These are phyloP conservation scores for Malassezia sp. DNA, from an alignment of 1,284 basidiomycete genomes.

Conservation along the genomic window DNA sequence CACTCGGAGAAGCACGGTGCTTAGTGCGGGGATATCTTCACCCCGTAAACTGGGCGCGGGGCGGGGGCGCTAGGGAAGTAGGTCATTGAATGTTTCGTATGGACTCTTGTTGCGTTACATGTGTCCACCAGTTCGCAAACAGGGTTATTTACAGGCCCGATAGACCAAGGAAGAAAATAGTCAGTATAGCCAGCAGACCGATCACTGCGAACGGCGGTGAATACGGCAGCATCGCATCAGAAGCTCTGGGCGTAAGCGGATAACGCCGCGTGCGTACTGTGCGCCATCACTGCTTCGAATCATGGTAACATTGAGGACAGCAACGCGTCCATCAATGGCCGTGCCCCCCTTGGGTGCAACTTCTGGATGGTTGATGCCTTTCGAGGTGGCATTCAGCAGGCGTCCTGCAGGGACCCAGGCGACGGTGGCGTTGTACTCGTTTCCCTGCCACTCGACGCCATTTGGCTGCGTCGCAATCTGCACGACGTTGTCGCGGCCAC, in stretches of 20 bases:
- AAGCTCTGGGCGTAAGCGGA: no score
- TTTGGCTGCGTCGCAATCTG: conserved; percentile 37
- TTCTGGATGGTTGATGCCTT: conserved; percentile 58
- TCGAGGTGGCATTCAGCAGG: conserved; percentile 40
- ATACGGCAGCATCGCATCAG: no score
- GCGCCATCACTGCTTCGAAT: conserved; percentile 1
- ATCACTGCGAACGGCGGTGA: no score
- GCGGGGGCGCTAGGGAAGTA: no score
- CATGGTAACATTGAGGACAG: conserved; percentile 52
- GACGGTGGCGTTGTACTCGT: conserved; percentile 30
- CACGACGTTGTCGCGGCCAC: conserved; percentile 59
- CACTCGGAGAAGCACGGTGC: conserved; percentile 12
- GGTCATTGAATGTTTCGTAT: no score
- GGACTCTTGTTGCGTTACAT: no score
- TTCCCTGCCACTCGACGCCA: conserved; percentile 46
- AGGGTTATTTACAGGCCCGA: no score
- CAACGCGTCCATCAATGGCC: conserved; percentile 73
- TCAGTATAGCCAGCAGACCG: no score
- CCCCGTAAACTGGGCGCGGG: no score
- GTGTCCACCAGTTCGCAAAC: no score
- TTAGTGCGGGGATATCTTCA: not conserved
- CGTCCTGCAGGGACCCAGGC: conserved; percentile 34
- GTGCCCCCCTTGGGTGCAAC: conserved; percentile 56
- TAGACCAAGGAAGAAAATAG: no score
- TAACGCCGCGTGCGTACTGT: no score